Conservation (phyloP, 192 early-diverging fungal species). For the Entophlyctis luteolus region DNA sequence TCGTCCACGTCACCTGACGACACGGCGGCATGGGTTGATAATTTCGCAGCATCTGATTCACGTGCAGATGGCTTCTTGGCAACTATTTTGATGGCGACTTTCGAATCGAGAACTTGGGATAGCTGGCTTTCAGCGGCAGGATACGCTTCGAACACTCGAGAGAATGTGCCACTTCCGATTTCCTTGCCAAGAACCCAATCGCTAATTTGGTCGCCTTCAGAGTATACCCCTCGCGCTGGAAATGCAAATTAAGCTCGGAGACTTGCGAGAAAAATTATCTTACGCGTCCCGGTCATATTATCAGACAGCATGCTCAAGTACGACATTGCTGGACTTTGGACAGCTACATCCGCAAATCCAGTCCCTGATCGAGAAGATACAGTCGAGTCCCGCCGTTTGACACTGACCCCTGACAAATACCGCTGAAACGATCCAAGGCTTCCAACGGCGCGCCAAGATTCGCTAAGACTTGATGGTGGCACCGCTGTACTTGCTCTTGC, state of each 20-base stretch:
- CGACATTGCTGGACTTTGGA: slow-evolving; percentile 15
- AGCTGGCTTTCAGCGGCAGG: slow-evolving; percentile 40
- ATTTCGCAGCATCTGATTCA: background rate
- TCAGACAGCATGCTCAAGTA: slow-evolving; percentile 24
- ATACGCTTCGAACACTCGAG: slow-evolving; percentile 67
- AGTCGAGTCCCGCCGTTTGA: slow-evolving; percentile 4
- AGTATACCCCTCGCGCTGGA: slow-evolving; percentile 40
- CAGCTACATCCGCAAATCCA: background rate
- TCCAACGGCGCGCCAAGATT: too few species aligned
- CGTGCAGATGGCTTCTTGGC: slow-evolving; percentile 39
- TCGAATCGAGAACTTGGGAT: slow-evolving; percentile 13
- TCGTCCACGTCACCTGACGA: background rate
- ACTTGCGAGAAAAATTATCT: background rate
- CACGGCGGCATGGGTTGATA: background rate
- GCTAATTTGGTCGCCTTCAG: slow-evolving; percentile 70
- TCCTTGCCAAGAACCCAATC: slow-evolving; percentile 65
- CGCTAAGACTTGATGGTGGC: too few species aligned
- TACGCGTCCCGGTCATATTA: slow-evolving; percentile 7
- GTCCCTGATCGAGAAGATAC: background rate
- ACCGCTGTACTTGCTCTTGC: too few species aligned
- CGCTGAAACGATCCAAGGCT: slow-evolving; percentile 10
- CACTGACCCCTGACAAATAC: background rate
- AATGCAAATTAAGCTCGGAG: background rate
- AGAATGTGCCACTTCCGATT: slow-evolving; percentile 75
- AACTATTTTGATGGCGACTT: slow-evolving; percentile 71